Evolutionary conservation across 352 stramenopile species (phyloP), one percentile per base, ranked within the genome.

Genomic region (Phytophthora idaei): DNA sequence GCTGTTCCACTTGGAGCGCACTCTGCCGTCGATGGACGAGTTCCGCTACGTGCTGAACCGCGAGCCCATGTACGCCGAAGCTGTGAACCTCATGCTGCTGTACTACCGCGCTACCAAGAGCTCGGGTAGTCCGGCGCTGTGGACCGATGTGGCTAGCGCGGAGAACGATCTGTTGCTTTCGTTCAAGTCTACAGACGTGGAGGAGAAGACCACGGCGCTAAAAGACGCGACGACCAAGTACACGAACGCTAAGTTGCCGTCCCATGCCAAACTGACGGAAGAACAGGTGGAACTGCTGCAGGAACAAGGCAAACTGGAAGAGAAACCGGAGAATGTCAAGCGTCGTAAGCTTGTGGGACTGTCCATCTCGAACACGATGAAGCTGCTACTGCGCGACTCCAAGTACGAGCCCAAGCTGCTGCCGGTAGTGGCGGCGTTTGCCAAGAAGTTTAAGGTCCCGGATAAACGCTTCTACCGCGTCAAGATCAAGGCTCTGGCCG

Each of bases 391-490:
- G 42, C 80, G 78, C 39, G 85, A 93, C 64, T 85, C 77, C 61
- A 93, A 93, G 71, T 91, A 91, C 68, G 84, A 95, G 45, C 85
- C 85, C 0, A 93, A 95, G 64, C 77, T 97, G 55, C 57, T 89
- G 28, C 76, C 73, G 12, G 27, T 94, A 7, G 87, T 84, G 7
- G 80, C 82, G 0, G 57, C 81, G 4, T 88, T 94, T 58, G 80
- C 86, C 36, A 96, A 96, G 61, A 94, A 92, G 63, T 96, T 97
- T 67, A 95, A 96, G 39, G 85, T 98, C 6, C 85, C 90, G 1
- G 90, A 97, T 58, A 97, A 98, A 74, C 86, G 87, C 7, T 91
- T 96, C 48, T 98, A 94, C 67, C 86, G 91, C 60, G 85, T 97
- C 41, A 97, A 97, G 71, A 97, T 97, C 61, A 89, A 92, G 54